phyloP scores from a whole-genome alignment of 2,329 filamentous ascomycete species.

The Clonostachys solani region DNA sequence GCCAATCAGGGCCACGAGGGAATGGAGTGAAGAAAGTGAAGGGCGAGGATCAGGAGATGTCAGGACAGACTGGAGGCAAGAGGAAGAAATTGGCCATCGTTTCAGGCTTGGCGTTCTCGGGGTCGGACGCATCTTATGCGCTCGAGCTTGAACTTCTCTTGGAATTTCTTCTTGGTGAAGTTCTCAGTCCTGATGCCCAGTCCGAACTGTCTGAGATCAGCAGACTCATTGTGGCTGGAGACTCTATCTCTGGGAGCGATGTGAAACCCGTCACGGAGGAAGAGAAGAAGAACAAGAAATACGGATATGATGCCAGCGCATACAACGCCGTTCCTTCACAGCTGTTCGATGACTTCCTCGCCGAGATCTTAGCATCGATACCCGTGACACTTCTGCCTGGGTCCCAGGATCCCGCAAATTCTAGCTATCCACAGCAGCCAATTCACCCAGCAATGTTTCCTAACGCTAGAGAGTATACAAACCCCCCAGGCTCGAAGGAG shows the following conservation, averaged over 20 bases:
- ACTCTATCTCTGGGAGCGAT: slow-evolving; percentile 71
- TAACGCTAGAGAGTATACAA: slow-evolving; percentile 63
- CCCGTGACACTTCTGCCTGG: slow-evolving; percentile 89
- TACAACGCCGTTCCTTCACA: slow-evolving; percentile 87
- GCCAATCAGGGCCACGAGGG: neutral
- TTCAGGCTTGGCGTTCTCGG: slow-evolving; percentile 82
- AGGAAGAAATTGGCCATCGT: slow-evolving; percentile 72
- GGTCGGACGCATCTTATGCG: slow-evolving; percentile 65
- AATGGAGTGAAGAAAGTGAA: slow-evolving; percentile 43
- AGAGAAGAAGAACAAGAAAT: slow-evolving; percentile 64
- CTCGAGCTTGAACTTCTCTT: slow-evolving; percentile 73
- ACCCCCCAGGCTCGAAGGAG: slow-evolving; percentile 27
- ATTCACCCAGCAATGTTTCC: slow-evolving; percentile 93
- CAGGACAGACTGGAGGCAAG: slow-evolving; percentile 25
- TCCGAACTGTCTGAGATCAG: slow-evolving; percentile 63
- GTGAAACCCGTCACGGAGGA: slow-evolving; percentile 24
- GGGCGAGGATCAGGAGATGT: slow-evolving; percentile 55
- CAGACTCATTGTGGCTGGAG: slow-evolving; percentile 85
- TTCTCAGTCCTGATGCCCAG: slow-evolving; percentile 57
- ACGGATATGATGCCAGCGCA: slow-evolving; percentile 84
- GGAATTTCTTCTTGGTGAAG: slow-evolving; percentile 86
- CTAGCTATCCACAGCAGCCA: slow-evolving; percentile 85
- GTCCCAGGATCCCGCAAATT: slow-evolving; percentile 79
- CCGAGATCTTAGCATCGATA: slow-evolving; percentile 76
- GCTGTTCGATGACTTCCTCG: slow-evolving; percentile 78